Evolutionary conservation across 441 rosid genomes (phyloP).

Genomic region (Eruca vesicaria): DNA sequence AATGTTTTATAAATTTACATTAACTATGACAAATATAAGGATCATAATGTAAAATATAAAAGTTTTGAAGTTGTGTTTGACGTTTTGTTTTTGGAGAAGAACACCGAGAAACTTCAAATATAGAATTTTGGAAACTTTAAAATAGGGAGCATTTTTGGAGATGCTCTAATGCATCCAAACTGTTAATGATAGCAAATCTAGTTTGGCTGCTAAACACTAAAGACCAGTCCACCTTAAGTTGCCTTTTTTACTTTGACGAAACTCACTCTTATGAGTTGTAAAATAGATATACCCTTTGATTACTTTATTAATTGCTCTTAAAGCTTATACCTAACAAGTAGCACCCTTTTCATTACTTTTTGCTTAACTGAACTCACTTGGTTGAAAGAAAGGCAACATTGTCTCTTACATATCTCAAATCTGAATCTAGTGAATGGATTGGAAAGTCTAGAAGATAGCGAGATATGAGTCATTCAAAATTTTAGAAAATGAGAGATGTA

Average conservation of each 20-base stretch:
- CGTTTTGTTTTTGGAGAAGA: no score
- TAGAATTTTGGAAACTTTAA: no score
- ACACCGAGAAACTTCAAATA: no score
- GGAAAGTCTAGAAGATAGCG: conserved; percentile 18
- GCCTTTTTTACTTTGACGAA: conserved; percentile 31
- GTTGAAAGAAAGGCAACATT: conserved; percentile 13
- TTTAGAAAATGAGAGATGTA: conserved; percentile 15
- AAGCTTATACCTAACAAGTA: conserved; percentile 31
- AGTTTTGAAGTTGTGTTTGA: no score
- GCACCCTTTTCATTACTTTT: conserved; percentile 5
- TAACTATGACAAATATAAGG: no score
- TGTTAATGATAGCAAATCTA: conserved; percentile 28
- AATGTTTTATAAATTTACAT: no score
- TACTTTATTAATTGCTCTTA: background rate
- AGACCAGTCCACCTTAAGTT: conserved; percentile 34
- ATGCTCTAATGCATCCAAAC: background rate
- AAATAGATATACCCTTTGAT: conserved; percentile 10
- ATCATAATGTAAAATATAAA: no score
- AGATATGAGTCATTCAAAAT: conserved; percentile 22
- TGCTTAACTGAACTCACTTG: conserved; percentile 4
- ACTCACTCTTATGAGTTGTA: conserved; percentile 19
- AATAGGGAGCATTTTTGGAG: no score
- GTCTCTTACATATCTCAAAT: conserved; percentile 16
- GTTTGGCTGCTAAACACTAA: conserved; percentile 34
- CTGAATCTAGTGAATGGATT: conserved; percentile 5